phyloP scores from a whole-genome alignment of 192 early-diverging fungal species.

The Ambispora gerdemannii region DNA sequence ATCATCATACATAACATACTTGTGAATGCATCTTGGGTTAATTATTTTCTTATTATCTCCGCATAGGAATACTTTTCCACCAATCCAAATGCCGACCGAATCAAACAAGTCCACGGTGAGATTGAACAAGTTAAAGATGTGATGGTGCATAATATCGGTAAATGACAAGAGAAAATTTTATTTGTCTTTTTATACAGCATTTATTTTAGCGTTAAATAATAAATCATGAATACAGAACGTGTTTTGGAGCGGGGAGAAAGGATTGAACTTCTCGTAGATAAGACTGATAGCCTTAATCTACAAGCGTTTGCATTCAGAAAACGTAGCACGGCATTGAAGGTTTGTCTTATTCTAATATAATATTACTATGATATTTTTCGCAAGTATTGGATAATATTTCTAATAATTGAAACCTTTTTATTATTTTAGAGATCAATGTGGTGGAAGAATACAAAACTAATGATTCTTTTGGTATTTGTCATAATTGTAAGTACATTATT shows the following conservation, averaged over 20 bases:
- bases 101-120: constrained; percentile 82
- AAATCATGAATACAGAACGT: constrained; percentile 60
- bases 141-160: constrained; percentile 92
- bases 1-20: not conserved
- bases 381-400: not conserved
- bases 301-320: constrained; percentile 89
- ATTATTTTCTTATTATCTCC: constrained; percentile 22
- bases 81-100: constrained; percentile 66
- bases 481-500: constrained; percentile 44
- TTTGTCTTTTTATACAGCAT: too few relatives aligned
- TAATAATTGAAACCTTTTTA: constrained; percentile 8
- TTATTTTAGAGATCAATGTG: constrained; percentile 69
- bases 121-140: constrained; percentile 93
- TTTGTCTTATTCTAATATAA: constrained; percentile 22
- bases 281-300: constrained; percentile 83
- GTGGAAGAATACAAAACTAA: constrained; percentile 91
- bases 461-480: constrained; percentile 63
- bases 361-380: not conserved
- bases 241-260: constrained; percentile 85
- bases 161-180: too few relatives aligned
- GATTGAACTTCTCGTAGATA: constrained; percentile 87
- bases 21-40: not conserved
- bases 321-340: constrained; percentile 76
- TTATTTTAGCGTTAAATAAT: too few relatives aligned
- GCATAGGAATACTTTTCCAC: constrained; percentile 68